Evolutionary conservation across 2,329 filamentous ascomycete genomes (phyloP).

Genomic region (Trichophyton rubrum): DNA sequence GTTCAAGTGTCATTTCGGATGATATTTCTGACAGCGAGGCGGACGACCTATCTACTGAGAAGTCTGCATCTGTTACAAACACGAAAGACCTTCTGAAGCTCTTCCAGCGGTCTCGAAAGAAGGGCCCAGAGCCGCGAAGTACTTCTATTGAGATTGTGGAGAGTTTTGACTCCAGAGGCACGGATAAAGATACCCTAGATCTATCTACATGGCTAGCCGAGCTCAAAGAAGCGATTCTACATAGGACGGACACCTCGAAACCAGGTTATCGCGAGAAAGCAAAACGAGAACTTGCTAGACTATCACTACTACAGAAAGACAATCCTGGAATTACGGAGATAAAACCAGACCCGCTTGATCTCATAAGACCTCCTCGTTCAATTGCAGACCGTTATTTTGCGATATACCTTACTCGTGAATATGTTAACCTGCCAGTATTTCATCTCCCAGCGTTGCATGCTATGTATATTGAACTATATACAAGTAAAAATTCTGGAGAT

Average conservation of each 20-base stretch:
- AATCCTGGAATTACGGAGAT: slow-evolving; percentile 4
- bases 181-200: not conserved
- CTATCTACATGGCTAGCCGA: not conserved
- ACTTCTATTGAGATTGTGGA: not conserved
- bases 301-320: slow-evolving; percentile 1
- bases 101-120: not conserved
- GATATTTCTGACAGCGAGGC: slow-evolving; percentile 1
- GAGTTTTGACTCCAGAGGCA: not conserved
- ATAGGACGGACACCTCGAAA: slow-evolving; percentile 12
- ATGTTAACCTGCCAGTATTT: slow-evolving; percentile 19
- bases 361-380: slow-evolving; percentile 11
- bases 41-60: not conserved
- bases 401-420: slow-evolving; percentile 17
- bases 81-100: not conserved
- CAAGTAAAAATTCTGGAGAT: slow-evolving; percentile 2
- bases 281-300: slow-evolving; percentile 8
- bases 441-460: slow-evolving; percentile 13
- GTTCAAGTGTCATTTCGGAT: not conserved
- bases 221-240: slow-evolving; percentile 11
- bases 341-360: slow-evolving; percentile 2
- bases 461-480: slow-evolving; percentile 11
- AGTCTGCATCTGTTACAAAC: not conserved
- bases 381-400: slow-evolving; percentile 14
- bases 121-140: not conserved
- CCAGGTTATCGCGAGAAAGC: slow-evolving; percentile 8